phyloP scores from a whole-genome alignment of 768 basidiomycete species.

The Mrakia frigida region DNA sequence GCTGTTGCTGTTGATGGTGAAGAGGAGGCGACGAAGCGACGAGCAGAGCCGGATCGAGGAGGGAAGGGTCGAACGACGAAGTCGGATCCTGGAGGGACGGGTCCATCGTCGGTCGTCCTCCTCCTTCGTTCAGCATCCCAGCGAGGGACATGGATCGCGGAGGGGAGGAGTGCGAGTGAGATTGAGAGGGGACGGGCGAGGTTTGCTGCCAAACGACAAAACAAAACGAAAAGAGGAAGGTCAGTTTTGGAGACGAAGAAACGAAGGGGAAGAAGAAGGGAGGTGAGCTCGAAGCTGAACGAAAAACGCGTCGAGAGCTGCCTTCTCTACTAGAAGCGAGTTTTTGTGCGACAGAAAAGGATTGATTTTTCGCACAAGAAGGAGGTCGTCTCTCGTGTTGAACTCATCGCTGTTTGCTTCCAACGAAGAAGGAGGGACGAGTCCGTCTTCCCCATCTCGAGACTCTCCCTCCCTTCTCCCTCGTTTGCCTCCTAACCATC shows the following conservation, averaged over 20 bases:
- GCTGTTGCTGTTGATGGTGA: background rate
- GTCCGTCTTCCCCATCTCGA: background rate
- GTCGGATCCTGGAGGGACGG: constrained; percentile 4
- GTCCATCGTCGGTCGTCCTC: background rate
- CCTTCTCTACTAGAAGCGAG: too few species aligned
- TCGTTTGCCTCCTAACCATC: background rate
- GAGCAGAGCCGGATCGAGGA: background rate
- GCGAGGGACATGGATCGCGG: background rate
- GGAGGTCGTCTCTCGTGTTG: constrained; percentile 2
- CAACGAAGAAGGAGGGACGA: background rate
- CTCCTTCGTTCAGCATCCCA: constrained; percentile 12
- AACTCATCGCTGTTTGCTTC: too few species aligned
- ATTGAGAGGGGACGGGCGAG: constrained; percentile 13
- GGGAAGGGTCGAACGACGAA: background rate
- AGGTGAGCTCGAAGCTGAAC: background rate
- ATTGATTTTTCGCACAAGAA: background rate
- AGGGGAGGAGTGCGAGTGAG: background rate
- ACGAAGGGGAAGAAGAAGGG: too few species aligned
- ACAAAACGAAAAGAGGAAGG: background rate
- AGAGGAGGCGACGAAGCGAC: background rate
- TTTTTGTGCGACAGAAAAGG: background rate
- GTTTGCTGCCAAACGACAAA: background rate
- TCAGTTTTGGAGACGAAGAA: background rate
- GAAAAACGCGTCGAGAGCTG: background rate
- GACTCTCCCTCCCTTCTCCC: background rate